Conservation (phyloP, 2,329 filamentous ascomycete species). For the Sporothrix pallida region DNA sequence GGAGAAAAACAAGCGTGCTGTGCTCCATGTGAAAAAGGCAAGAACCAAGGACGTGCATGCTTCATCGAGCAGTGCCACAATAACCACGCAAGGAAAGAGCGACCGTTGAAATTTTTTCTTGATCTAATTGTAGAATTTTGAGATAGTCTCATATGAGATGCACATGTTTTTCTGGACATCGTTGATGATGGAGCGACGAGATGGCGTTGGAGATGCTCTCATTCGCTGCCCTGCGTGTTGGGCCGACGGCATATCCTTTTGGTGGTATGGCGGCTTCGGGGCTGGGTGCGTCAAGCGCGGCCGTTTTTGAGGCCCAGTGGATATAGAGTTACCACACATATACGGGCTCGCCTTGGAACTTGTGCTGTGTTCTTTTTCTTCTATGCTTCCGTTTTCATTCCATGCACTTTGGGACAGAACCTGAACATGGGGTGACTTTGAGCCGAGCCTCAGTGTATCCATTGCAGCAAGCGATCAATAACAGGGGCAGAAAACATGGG, state of each 20-base stretch:
- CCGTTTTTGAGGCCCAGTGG: neutral
- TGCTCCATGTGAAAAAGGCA: neutral
- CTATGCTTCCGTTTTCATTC: neutral
- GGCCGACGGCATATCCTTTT: neutral
- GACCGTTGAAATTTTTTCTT: neutral
- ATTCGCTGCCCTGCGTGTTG: conserved; percentile 32
- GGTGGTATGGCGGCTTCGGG: conserved; percentile 8
- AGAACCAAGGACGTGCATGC: neutral
- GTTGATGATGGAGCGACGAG: neutral
- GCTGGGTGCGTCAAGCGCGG: conserved; percentile 26
- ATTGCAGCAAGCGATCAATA: neutral
- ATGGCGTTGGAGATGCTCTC: neutral
- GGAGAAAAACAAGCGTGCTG: too few relatives aligned
- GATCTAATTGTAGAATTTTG: neutral
- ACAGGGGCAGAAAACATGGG: neutral
- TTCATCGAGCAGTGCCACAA: conserved; percentile 1
- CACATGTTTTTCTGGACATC: neutral
- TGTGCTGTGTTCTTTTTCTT: neutral
- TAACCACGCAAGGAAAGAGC: conserved; percentile 10
- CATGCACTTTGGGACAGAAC: too few relatives aligned
- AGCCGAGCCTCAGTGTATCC: neutral
- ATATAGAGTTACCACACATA: neutral
- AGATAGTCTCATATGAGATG: neutral
- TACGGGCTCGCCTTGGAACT: conserved; percentile 1
- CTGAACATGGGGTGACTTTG: conserved; percentile 6